Evolutionary conservation across 2,329 filamentous ascomycete genomes (phyloP).

Genomic region (Capronia americana): DNA sequence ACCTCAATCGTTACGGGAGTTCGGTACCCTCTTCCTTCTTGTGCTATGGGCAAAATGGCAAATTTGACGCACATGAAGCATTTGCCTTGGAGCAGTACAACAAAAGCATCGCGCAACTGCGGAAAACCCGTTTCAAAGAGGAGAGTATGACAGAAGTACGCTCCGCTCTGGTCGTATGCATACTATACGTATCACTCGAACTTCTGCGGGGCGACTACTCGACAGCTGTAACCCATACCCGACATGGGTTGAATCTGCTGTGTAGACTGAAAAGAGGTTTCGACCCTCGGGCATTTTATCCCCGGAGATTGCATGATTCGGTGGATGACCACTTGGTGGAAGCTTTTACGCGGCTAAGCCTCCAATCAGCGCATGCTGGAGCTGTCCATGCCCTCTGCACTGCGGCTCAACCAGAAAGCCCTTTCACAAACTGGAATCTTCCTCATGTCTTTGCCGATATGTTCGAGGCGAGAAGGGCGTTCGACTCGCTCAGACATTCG

Average conservation of each 20-base stretch:
- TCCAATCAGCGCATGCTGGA: slow-evolving; percentile 11
- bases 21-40: not conserved
- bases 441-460: not conserved
- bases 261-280: not conserved
- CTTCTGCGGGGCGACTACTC: slow-evolving; percentile 13
- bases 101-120: slow-evolving; percentile 7
- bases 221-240: slow-evolving; percentile 3
- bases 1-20: slow-evolving; percentile 11
- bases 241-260: slow-evolving; percentile 11
- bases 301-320: not conserved
- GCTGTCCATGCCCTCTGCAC: not conserved
- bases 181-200: slow-evolving; percentile 9
- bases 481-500: slow-evolving; percentile 3
- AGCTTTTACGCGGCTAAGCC: slow-evolving; percentile 8
- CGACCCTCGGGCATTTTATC: not conserved
- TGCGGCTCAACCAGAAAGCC: not conserved
- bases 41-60: not conserved
- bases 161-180: slow-evolving; percentile 8
- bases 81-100: slow-evolving; percentile 17
- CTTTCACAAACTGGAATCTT: not conserved
- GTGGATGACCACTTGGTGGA: slow-evolving; percentile 9
- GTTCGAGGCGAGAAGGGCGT: not conserved
- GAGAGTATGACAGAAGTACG: not conserved
- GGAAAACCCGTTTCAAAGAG: not conserved
- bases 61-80: slow-evolving; percentile 4